Conservation (phyloP, 2,329 filamentous ascomycete genomes). For the Alternaria conjuncta region DNA sequence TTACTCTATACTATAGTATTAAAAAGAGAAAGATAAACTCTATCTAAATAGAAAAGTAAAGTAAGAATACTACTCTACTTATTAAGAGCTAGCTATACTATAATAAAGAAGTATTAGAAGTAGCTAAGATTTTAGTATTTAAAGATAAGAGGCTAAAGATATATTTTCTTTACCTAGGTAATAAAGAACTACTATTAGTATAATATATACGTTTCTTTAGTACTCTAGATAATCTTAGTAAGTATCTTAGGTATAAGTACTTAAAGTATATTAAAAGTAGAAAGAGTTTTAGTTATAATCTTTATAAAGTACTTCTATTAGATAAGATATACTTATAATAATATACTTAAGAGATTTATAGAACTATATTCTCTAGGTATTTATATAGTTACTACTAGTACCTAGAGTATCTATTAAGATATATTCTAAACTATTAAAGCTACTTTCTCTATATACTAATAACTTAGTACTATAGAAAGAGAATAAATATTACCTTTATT, state of each 20-base stretch:
- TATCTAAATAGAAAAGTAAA: neutral
- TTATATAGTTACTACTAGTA: conserved; percentile 5
- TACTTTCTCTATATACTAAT: neutral
- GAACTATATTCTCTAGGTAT: conserved; percentile 3
- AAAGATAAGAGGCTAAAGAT: conserved; percentile 20
- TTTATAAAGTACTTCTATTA: conserved; percentile 8
- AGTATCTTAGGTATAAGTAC: conserved; percentile 22
- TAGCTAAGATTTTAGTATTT: conserved; percentile 12
- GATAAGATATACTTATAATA: conserved; percentile 10
- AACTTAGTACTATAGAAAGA: neutral
- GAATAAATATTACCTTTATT: neutral
- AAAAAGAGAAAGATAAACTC: conserved; percentile 13
- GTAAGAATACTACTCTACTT: neutral
- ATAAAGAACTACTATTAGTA: conserved; percentile 6
- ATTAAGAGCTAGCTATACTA: conserved; percentile 10
- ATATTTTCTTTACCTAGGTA: conserved; percentile 24
- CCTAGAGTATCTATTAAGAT: neutral
- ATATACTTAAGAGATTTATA: conserved; percentile 11
- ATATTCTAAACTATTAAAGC: neutral
- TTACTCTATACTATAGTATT: conserved; percentile 15
- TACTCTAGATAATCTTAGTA: conserved; percentile 18
- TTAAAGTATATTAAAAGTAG: conserved; percentile 6
- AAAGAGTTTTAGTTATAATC: conserved; percentile 1
- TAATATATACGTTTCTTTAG: conserved; percentile 12
- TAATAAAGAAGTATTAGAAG: conserved; percentile 18